Conservation (phyloP, 2,329 filamentous ascomycete species). For the Tolypocladium tundrense region DNA sequence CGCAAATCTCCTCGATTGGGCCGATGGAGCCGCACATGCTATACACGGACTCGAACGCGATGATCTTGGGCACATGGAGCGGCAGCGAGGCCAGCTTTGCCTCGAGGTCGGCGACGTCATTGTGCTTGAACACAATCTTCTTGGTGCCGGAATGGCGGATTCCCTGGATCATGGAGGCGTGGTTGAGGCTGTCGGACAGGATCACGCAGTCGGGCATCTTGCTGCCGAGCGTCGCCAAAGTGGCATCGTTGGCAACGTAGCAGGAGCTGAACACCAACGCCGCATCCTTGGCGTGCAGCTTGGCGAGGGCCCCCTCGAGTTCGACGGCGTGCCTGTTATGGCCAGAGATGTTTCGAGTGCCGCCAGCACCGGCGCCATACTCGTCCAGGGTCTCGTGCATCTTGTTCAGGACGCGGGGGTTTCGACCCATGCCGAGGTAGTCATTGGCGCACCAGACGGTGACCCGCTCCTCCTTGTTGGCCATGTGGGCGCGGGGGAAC, state of each 20-base stretch:
- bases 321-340: slow-evolving; percentile 91
- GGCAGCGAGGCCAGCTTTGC: slow-evolving; percentile 83
- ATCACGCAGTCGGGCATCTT: slow-evolving; percentile 96
- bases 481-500: slow-evolving; percentile 90
- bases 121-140: slow-evolving; percentile 98
- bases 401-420: slow-evolving; percentile 70
- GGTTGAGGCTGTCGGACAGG: slow-evolving; percentile 93
- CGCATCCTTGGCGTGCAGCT: slow-evolving; percentile 82
- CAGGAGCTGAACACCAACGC: slow-evolving; percentile 95
- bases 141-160: slow-evolving; percentile 94
- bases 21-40: slow-evolving; percentile 98
- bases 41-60: slow-evolving; percentile 97
- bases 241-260: slow-evolving; percentile 97
- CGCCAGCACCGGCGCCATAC: slow-evolving; percentile 90
- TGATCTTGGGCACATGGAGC: slow-evolving; percentile 83
- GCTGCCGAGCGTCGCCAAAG: slow-evolving; percentile 89
- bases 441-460: slow-evolving; percentile 99
- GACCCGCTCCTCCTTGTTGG: slow-evolving; percentile 70
- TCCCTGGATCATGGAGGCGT: slow-evolving; percentile 98
- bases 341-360: slow-evolving; percentile 94
- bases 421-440: slow-evolving; percentile 95
- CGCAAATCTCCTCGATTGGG: slow-evolving; percentile 90
- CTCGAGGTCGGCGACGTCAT: slow-evolving; percentile 88
- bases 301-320: slow-evolving; percentile 72
- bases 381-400: slow-evolving; percentile 95